These are phyloP conservation scores for Pseudonectria foliicola DNA, from an alignment of 2,329 filamentous ascomycete genomes.

Conservation along the genomic window DNA sequence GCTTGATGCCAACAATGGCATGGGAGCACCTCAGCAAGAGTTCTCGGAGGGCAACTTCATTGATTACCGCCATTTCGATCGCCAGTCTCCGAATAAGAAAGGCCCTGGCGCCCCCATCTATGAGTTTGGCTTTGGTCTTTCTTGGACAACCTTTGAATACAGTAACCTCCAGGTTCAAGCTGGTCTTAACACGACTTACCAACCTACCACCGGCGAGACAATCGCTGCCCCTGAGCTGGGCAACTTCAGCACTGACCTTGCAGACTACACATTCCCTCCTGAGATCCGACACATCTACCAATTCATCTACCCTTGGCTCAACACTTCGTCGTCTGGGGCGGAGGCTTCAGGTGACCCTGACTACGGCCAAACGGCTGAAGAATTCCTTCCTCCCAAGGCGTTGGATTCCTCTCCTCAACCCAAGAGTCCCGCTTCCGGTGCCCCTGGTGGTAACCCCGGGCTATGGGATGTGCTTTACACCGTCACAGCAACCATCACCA, in stretches of 20 bases:
- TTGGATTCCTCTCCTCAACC: conserved; percentile 50
- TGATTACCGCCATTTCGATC: conserved; percentile 63
- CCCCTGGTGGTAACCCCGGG: conserved; percentile 55
- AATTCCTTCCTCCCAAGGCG: conserved; percentile 55
- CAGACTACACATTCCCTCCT: conserved; percentile 63
- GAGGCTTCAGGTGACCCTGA: conserved; percentile 50
- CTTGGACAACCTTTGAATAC: conserved; percentile 73
- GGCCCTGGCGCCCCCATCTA: conserved; percentile 54
- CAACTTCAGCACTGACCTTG: conserved; percentile 53
- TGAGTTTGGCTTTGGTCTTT: conserved; percentile 75
- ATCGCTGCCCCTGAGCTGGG: conserved; percentile 57
- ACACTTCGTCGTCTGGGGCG: conserved; percentile 50
- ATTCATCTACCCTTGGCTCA: conserved; percentile 68
- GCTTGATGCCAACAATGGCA: conserved; percentile 62
- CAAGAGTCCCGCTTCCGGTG: conserved; percentile 41
- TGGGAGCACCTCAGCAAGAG: conserved; percentile 59
- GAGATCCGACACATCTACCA: conserved; percentile 42
- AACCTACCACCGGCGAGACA: conserved; percentile 54
- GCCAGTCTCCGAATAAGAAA: conserved; percentile 31
- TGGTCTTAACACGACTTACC: conserved; percentile 43
- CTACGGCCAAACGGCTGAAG: conserved; percentile 51
- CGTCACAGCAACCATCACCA: conserved; percentile 61
- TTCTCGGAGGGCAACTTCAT: conserved; percentile 76
- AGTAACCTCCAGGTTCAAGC: conserved; percentile 56
- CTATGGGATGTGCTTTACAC: conserved; percentile 66